These are phyloP conservation scores for Solanum megistacrolobum DNA, from an alignment of 257 asterid species.

Conservation along the genomic window DNA sequence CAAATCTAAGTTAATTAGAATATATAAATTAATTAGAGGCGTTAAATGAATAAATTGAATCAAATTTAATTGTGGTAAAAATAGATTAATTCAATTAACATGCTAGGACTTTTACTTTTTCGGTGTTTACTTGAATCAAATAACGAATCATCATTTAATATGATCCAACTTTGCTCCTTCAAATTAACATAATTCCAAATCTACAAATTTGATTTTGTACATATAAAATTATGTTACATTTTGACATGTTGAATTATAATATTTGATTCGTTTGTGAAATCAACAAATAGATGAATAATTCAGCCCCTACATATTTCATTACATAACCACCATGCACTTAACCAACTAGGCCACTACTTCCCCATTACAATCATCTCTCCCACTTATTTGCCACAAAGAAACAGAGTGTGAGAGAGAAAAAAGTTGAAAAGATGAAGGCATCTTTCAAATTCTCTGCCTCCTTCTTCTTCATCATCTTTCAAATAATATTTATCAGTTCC, in stretches of 20 bases:
- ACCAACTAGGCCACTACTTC: neutral
- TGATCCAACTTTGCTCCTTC: neutral
- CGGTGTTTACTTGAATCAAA: accelerated
- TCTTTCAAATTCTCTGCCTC: conserved; percentile 4
- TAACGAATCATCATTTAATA: neutral
- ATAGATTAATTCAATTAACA: neutral
- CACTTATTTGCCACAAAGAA: neutral
- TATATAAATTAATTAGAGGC: too few species aligned
- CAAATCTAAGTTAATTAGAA: neutral
- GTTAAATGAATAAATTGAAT: neutral
- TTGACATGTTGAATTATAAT: neutral
- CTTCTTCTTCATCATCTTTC: neutral
- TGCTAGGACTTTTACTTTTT: neutral
- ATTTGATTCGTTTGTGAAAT: neutral
- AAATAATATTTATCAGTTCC: neutral
- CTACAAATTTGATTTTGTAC: neutral
- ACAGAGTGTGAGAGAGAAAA: neutral
- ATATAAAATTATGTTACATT: neutral
- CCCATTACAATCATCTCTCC: neutral
- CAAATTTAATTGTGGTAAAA: neutral
- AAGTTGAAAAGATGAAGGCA: conserved; percentile 14
- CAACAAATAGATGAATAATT: neutral
- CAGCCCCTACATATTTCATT: neutral
- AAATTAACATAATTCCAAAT: neutral
- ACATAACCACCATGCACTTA: neutral